Percentiles rank a stretch among this genome's conserved stretches.
Conservation (phyloP, 768 basidiomycete genomes). For the Tylopilus plumbeoviolaceoides region DNA sequence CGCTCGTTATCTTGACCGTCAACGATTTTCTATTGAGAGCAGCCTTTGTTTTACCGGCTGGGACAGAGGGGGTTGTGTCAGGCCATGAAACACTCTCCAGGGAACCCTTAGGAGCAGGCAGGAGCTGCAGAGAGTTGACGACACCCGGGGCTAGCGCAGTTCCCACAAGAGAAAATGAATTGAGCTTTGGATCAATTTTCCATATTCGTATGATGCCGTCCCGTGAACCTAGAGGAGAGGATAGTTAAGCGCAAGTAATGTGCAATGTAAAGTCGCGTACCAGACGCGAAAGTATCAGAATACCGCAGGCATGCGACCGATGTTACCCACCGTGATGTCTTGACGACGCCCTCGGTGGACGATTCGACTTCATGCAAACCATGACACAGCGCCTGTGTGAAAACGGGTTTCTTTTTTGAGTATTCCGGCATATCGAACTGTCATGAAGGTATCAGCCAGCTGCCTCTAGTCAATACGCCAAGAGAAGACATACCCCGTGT, state of each 20-base stretch:
- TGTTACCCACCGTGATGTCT: conserved; percentile 89
- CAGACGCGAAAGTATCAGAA: conserved; percentile 88
- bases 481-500: conserved; percentile 72
- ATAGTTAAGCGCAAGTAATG: conserved; percentile 3
- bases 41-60: background rate
- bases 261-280: conserved; percentile 38
- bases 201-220: conserved; percentile 88
- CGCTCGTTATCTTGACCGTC: conserved; percentile 27
- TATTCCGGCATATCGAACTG: conserved; percentile 85
- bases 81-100: conserved; percentile 44
- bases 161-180: conserved; percentile 67
- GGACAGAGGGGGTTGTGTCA: background rate
- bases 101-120: conserved; percentile 46
- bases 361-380: conserved; percentile 72
- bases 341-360: conserved; percentile 69
- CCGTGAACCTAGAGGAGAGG: conserved; percentile 71
- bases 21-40: conserved; percentile 6
- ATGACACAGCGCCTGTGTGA: conserved; percentile 82
- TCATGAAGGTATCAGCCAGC: background rate
- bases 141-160: conserved; percentile 69
- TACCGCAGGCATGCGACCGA: conserved; percentile 78
- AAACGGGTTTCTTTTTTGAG: conserved; percentile 90
- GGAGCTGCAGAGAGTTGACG: conserved; percentile 85
- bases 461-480: background rate
- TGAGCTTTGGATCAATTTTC: conserved; percentile 78